A percentile compares a stretch with the other conserved stretches of the same genome.
These are phyloP conservation scores for Spinacia oleracea DNA, from an alignment of 179 eudicot genomes.

Conservation along the genomic window DNA sequence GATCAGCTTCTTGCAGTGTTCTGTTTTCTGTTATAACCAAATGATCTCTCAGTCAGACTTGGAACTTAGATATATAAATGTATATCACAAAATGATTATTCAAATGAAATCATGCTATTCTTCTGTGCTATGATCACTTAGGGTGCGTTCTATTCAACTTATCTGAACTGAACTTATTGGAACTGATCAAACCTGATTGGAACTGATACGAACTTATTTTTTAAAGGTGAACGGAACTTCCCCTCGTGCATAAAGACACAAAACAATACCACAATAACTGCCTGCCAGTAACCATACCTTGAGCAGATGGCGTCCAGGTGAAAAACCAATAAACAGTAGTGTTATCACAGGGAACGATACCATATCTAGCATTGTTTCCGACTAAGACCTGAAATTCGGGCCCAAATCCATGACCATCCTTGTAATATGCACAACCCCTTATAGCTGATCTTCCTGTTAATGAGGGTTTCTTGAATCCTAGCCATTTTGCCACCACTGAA, in stretches of 20 bases:
- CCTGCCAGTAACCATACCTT: slow-evolving; percentile 22
- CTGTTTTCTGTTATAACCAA: slow-evolving; percentile 27
- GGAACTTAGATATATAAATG: no score
- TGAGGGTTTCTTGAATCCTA: slow-evolving; percentile 43
- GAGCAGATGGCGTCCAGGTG: slow-evolving; percentile 39
- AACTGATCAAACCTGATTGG: no score
- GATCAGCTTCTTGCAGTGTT: slow-evolving; percentile 36
- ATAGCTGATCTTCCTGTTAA: slow-evolving; percentile 39
- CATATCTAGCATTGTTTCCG: slow-evolving; percentile 46
- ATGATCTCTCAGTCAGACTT: not conserved
- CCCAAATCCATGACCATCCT: slow-evolving; percentile 45
- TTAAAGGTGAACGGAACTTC: no score
- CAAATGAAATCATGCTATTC: no score
- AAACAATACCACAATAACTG: not conserved
- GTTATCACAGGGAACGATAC: slow-evolving; percentile 46
- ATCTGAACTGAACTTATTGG: no score
- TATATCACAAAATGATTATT: no score
- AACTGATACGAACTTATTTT: no score
- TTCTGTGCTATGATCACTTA: no score
- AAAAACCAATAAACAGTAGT: slow-evolving; percentile 48
- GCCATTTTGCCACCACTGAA: slow-evolving; percentile 51
- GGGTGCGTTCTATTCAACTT: no score
- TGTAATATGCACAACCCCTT: slow-evolving; percentile 41
- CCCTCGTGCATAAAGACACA: no score
- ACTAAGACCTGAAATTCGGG: slow-evolving; percentile 35